Evolutionary conservation across 1,139 yeast genomes (phyloP).

Genomic region (Ashbya aceris): DNA sequence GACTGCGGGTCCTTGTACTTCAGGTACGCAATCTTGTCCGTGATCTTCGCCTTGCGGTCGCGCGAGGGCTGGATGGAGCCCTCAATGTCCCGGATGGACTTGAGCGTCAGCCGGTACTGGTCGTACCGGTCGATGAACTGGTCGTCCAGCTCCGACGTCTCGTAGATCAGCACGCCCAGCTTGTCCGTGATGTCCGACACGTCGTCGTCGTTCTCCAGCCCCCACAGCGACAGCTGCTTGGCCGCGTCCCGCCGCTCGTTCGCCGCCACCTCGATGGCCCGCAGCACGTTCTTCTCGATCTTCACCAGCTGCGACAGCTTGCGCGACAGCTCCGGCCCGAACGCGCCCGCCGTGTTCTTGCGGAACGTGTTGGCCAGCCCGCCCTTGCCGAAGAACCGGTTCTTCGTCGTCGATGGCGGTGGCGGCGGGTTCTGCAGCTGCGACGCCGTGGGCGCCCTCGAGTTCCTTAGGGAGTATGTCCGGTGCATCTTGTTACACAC

Average conservation of each 20-base stretch:
- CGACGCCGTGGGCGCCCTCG: conserved; percentile 94
- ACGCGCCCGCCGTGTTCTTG: conserved; percentile 82
- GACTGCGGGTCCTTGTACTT: conserved; percentile 98
- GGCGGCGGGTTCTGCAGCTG: conserved; percentile 94
- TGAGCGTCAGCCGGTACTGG: conserved; percentile 92
- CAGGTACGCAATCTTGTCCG: conserved; percentile 94
- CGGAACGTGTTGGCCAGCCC: conserved; percentile 77
- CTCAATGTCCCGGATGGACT: conserved; percentile 92
- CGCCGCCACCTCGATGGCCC: conserved; percentile 87
- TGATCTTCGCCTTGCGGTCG: conserved; percentile 94
- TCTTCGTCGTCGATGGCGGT: conserved; percentile 82
- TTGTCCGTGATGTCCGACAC: conserved; percentile 96
- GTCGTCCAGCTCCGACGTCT: conserved; percentile 96
- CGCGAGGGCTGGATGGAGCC: conserved; percentile 97
- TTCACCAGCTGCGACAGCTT: conserved; percentile 84
- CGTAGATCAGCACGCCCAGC: conserved; percentile 90
- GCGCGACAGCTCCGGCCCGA: conserved; percentile 91
- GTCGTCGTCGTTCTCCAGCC: conserved; percentile 96
- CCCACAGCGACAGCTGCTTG: conserved; percentile 93
- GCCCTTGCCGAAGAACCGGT: conserved; percentile 84
- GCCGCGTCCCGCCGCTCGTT: conserved; percentile 96
- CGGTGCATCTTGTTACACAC: conserved; percentile 61
- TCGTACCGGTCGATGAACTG: conserved; percentile 96
- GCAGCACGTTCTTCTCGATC: conserved; percentile 94
- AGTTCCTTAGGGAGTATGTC: conserved; percentile 91